Evolutionary conservation across 495 filamentous ascomycete species (phyloP).

Genomic region (Neurospora terricola): DNA sequence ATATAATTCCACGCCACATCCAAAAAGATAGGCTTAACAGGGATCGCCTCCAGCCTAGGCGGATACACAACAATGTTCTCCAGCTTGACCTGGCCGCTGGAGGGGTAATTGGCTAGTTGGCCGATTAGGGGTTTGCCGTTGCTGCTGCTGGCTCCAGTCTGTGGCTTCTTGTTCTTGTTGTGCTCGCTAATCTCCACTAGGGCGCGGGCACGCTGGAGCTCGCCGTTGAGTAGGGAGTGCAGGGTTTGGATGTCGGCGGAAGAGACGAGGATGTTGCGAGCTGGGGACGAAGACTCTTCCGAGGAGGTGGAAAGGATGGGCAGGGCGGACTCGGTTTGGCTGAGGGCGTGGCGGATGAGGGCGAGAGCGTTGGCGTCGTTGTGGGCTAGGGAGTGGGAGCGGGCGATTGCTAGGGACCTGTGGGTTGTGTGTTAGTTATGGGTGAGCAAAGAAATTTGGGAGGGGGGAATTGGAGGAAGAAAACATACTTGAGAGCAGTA

Average conservation of each 20-base stretch:
- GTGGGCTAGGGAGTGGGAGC: constrained; percentile 67
- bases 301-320: constrained; percentile 26
- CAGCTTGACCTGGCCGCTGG: constrained; percentile 51
- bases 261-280: constrained; percentile 49
- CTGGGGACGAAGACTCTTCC: constrained; percentile 17
- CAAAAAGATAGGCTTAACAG: constrained; percentile 92
- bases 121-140: constrained; percentile 48
- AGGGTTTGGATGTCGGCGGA: constrained; percentile 46
- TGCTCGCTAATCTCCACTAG: constrained; percentile 69
- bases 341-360: constrained; percentile 59
- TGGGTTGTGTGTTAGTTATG: constrained; percentile 3
- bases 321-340: constrained; percentile 36
- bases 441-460: background rate
- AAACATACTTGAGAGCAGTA: constrained; percentile 66
- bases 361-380: constrained; percentile 76
- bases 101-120: constrained; percentile 62
- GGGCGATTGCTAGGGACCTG: constrained; percentile 77
- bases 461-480: background rate
- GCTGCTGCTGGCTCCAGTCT: background rate
- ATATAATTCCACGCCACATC: constrained; percentile 99
- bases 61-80: constrained; percentile 78
- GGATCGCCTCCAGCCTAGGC: constrained; percentile 68
- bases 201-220: constrained; percentile 69
- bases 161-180: constrained; percentile 21
- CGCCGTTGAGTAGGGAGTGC: constrained; percentile 47